phyloP scores from a whole-genome alignment of 176 grass and related monocot species.

The Aegilops sharonensis region DNA sequence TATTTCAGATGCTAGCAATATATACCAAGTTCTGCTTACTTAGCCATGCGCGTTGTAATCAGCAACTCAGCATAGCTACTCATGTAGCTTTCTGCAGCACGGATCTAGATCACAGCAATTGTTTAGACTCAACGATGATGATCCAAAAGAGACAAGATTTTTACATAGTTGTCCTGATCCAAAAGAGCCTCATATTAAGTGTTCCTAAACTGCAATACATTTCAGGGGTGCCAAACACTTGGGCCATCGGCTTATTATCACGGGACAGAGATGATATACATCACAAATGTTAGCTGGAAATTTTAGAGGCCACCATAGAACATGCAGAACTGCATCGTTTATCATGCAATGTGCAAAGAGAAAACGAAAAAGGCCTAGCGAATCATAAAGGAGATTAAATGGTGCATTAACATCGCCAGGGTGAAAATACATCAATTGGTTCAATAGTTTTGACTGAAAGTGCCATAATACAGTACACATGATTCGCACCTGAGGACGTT shows the following conservation, averaged over 20 bases:
- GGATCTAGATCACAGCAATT: background rate
- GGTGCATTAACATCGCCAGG: background rate
- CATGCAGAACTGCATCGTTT: background rate
- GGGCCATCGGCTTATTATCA: background rate
- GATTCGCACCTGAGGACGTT: slow-evolving; percentile 52
- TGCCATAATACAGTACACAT: background rate
- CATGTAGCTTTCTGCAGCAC: background rate
- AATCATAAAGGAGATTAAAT: slow-evolving; percentile 23
- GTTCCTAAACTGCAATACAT: background rate
- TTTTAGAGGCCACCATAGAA: background rate
- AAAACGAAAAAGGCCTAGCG: background rate
- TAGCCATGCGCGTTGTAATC: background rate
- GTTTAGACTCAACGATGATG: background rate
- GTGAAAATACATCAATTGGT: slow-evolving; percentile 15
- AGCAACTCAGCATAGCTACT: background rate
- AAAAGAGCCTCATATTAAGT: background rate
- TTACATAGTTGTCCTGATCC: too few species aligned
- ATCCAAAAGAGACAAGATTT: background rate
- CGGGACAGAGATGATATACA: background rate
- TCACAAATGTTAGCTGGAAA: background rate
- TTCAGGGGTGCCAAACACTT: background rate
- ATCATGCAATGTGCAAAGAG: background rate
- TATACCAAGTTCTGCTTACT: background rate
- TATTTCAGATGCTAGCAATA: background rate
- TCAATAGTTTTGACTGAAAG: background rate